Evolutionary conservation across 2,329 filamentous ascomycete species (phyloP).

Genomic region (Talaromyces sp.): DNA sequence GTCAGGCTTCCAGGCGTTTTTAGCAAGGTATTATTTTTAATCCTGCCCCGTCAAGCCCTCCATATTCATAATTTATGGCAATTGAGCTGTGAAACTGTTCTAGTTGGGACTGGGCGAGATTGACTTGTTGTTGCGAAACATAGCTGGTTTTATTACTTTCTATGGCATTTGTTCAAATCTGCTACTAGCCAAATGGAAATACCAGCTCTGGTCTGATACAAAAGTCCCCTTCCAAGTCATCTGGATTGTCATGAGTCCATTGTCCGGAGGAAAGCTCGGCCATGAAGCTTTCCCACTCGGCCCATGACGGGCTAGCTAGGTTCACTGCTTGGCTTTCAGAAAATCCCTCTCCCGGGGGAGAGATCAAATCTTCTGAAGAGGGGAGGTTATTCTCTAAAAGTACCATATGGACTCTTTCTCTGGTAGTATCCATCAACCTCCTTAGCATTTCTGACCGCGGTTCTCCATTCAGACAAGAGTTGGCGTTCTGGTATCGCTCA

Average conservation of each 20-base stretch:
- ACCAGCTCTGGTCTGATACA: background rate
- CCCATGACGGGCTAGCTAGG: background rate
- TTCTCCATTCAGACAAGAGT: background rate
- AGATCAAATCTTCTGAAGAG: background rate
- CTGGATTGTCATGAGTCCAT: background rate
- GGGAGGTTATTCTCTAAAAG: background rate
- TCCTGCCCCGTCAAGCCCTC: background rate
- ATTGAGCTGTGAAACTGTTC: no score
- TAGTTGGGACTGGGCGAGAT: no score
- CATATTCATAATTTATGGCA: no score
- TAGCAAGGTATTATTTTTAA: background rate
- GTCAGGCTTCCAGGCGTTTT: background rate
- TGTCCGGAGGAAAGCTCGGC: constrained; percentile 1
- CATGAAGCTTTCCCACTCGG: constrained; percentile 4
- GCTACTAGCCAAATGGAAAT: background rate
- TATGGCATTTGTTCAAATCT: background rate
- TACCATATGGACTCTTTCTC: constrained; percentile 1
- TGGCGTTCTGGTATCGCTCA: background rate
- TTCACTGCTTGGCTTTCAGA: background rate
- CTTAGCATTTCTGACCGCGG: background rate
- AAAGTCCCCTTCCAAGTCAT: background rate
- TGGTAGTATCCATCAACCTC: constrained; percentile 1
- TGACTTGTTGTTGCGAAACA: no score
- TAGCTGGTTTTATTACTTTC: background rate
- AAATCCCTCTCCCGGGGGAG: background rate